phyloP scores from a whole-genome alignment of 139 green algal genomes.

The Bryopsis sp. region DNA sequence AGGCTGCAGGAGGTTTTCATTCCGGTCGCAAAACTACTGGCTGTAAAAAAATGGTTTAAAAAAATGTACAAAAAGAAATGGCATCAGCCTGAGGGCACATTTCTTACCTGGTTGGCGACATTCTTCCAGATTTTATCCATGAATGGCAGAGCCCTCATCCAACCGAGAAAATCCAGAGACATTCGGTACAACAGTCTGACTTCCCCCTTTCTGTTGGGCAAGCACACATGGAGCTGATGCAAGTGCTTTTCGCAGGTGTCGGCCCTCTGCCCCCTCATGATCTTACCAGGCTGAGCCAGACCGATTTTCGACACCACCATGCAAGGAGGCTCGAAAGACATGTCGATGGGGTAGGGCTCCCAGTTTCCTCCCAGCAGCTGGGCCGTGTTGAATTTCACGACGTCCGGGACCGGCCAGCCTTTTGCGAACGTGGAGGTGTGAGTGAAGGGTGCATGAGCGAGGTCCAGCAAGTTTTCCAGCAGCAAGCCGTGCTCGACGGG shows the following conservation, averaged over 20 bases:
- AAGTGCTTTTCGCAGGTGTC: slow-evolving; percentile 77
- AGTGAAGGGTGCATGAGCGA: slow-evolving; percentile 97
- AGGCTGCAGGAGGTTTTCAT: too few relatives aligned
- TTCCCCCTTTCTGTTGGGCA: slow-evolving; percentile 65
- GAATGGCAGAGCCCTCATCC: slow-evolving; percentile 33
- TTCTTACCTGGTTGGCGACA: not conserved
- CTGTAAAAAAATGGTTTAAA: not conserved
- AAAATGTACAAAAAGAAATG: not conserved
- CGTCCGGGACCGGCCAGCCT: slow-evolving; percentile 87
- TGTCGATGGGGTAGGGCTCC: slow-evolving; percentile 97
- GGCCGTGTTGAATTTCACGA: slow-evolving; percentile 67
- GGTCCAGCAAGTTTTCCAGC: slow-evolving; percentile 96
- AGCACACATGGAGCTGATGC: slow-evolving; percentile 95
- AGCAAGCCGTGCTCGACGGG: slow-evolving; percentile 95
- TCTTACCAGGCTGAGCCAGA: slow-evolving; percentile 79
- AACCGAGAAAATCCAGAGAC: slow-evolving; percentile 89
- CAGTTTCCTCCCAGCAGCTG: slow-evolving; percentile 65
- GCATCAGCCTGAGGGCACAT: too few relatives aligned
- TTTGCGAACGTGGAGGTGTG: slow-evolving; percentile 94
- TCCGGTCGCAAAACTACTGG: too few relatives aligned
- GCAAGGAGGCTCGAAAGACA: slow-evolving; percentile 92
- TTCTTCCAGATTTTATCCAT: not conserved
- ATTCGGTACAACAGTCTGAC: slow-evolving; percentile 97
- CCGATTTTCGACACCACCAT: slow-evolving; percentile 81
- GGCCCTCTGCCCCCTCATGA: slow-evolving; percentile 51